A percentile compares a stretch with the other conserved stretches of the same genome.
phyloP scores from a whole-genome alignment of 2,329 filamentous ascomycete genomes.

The Aspergillus unguis region DNA sequence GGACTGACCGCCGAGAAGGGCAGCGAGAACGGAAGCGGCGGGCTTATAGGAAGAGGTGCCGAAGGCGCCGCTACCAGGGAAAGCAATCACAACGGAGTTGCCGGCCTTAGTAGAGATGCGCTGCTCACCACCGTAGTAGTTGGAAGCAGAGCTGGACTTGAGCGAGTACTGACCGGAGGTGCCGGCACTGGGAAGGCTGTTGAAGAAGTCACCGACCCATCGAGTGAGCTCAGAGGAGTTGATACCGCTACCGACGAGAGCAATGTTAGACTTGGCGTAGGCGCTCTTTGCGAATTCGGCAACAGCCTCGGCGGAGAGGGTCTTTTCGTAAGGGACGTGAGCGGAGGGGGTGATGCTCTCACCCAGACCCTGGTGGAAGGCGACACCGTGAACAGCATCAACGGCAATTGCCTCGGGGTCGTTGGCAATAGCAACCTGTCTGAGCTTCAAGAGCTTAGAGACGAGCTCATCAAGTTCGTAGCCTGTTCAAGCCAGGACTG shows the following conservation, averaged over 20 bases:
- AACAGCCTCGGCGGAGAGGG: conserved; percentile 73
- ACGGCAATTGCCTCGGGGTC: conserved; percentile 68
- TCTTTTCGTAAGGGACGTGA: conserved; percentile 70
- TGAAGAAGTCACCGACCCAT: conserved; percentile 94
- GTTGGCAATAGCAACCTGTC: conserved; percentile 69
- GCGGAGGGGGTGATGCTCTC: conserved; percentile 70
- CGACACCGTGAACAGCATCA: conserved; percentile 79
- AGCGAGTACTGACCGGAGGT: conserved; percentile 51
- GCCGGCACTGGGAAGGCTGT: conserved; percentile 56
- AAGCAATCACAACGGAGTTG: conserved; percentile 84
- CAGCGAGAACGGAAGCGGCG: conserved; percentile 79
- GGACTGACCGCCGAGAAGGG: conserved; percentile 85
- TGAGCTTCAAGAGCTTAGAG: conserved; percentile 68
- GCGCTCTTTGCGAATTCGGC: conserved; percentile 72
- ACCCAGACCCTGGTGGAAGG: conserved; percentile 92
- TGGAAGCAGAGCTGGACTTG: conserved; percentile 63
- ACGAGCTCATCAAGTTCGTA: conserved; percentile 91
- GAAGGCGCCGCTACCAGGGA: conserved; percentile 80
- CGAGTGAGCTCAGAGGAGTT: conserved; percentile 72
- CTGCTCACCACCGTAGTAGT: conserved; percentile 95
- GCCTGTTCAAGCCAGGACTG: conserved; percentile 49
- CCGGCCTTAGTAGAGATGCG: conserved; percentile 72
- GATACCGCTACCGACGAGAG: conserved; percentile 85
- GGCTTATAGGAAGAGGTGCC: conserved; percentile 75
- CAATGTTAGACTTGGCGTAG: conserved; percentile 87